phyloP scores from a whole-genome alignment of 495 filamentous ascomycete species.

The Pseudoneurospora amorphoporcata region DNA sequence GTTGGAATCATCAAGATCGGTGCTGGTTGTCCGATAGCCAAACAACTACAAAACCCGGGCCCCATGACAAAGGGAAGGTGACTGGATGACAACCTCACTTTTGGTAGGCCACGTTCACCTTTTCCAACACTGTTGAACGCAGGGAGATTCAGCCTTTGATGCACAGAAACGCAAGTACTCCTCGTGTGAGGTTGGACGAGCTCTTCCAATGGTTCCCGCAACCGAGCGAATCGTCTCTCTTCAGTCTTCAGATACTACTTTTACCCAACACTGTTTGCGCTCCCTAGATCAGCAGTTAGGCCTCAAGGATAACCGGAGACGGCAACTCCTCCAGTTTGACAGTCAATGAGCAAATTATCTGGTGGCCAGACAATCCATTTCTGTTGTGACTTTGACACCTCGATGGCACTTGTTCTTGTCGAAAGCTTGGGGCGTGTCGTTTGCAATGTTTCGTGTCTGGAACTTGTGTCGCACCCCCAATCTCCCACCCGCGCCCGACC shows the following conservation, averaged over 20 bases:
- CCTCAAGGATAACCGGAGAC: not conserved
- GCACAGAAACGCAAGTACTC: not conserved
- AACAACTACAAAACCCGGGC: not conserved
- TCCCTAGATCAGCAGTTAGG: not conserved
- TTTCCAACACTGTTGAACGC: not conserved
- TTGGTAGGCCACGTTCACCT: not conserved
- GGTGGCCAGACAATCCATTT: not conserved
- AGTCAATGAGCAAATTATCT: not conserved
- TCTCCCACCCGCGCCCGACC: not conserved
- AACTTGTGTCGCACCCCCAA: not conserved
- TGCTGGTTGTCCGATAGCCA: not conserved
- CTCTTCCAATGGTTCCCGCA: not conserved
- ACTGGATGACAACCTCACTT: not conserved
- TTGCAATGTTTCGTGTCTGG: not conserved
- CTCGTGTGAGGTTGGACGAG: not conserved
- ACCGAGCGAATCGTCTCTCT: not conserved
- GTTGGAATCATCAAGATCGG: not conserved
- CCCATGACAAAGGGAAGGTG: not conserved
- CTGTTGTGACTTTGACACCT: not conserved
- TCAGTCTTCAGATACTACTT: not conserved
- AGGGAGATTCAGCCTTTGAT: not conserved
- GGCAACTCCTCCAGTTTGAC: not conserved
- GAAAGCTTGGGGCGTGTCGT: not conserved
- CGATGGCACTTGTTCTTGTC: not conserved
- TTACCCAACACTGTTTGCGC: not conserved